Percentiles rank a stretch among this genome's conserved stretches.
Evolutionary conservation across 1,284 basidiomycete species (phyloP).

Genomic region (Neolentinus lepideus): DNA sequence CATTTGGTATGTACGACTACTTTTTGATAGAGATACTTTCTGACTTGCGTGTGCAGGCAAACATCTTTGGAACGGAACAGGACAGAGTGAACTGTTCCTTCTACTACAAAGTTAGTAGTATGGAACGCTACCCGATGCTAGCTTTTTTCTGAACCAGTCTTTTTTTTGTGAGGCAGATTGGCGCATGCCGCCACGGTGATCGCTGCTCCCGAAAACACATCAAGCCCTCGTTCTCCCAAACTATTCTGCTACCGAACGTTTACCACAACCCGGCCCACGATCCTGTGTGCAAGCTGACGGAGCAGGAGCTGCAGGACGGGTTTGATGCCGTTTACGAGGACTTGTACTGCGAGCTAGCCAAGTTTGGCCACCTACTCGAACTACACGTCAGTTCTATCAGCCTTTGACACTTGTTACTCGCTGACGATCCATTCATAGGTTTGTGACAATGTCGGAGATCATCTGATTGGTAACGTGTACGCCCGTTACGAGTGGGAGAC

Average conservation of each 20-base stretch:
- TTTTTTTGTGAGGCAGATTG: constrained; percentile 54
- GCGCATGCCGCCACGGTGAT: constrained; percentile 94
- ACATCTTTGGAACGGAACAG: constrained; percentile 86
- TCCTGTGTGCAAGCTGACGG: constrained; percentile 79
- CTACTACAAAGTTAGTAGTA: constrained; percentile 76
- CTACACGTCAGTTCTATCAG: constrained; percentile 65
- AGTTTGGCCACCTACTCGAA: constrained; percentile 94
- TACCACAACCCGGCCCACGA: constrained; percentile 97
- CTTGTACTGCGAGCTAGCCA: constrained; percentile 86
- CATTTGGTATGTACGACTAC: constrained; percentile 41
- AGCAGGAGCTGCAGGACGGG: constrained; percentile 87
- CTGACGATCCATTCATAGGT: constrained; percentile 42
- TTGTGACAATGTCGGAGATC: constrained; percentile 99
- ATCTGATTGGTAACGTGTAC: constrained; percentile 98
- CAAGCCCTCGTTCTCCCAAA: constrained; percentile 94
- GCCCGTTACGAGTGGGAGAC: constrained; percentile 98
- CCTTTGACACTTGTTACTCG: background rate
- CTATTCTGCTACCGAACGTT: constrained; percentile 96
- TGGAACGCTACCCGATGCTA: constrained; percentile 3
- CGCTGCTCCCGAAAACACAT: constrained; percentile 97
- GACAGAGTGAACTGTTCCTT: constrained; percentile 94
- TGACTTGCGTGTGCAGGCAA: constrained; percentile 44
- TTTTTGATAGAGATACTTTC: background rate
- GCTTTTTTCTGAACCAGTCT: constrained; percentile 6
- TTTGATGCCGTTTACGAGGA: constrained; percentile 99